These are phyloP conservation scores for Spergularia azorica DNA, from an alignment of 179 eudicot genomes.

Conservation along the genomic window DNA sequence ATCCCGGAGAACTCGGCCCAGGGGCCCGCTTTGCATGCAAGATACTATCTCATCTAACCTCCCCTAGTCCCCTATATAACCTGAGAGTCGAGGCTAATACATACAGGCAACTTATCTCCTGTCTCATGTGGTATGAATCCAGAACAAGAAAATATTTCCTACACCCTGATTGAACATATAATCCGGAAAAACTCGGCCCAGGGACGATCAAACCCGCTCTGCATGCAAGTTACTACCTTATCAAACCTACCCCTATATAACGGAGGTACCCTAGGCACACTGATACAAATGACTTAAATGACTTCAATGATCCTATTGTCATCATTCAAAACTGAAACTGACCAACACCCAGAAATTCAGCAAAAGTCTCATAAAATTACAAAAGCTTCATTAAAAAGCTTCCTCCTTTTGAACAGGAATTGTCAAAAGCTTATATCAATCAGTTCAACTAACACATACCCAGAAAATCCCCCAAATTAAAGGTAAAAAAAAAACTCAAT, in stretches of 20 bases:
- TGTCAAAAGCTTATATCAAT: slow-evolving; percentile 10
- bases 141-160: too few relatives aligned
- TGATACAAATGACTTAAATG: neutral
- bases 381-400: slow-evolving; percentile 8
- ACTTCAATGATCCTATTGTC: slow-evolving; percentile 11
- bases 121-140: too few relatives aligned
- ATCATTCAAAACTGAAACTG: slow-evolving; percentile 22
- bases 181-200: neutral
- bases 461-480: slow-evolving; percentile 14
- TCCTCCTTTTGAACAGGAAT: slow-evolving; percentile 10
- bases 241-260: slow-evolving; percentile 1
- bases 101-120: too few relatives aligned
- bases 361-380: slow-evolving; percentile 25
- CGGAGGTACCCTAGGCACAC: neutral
- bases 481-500: slow-evolving; percentile 15
- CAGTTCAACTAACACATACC: slow-evolving; percentile 17
- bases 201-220: neutral
- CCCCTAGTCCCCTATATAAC: too few relatives aligned
- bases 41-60: too few relatives aligned
- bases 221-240: slow-evolving; percentile 1
- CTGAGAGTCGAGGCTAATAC: neutral
- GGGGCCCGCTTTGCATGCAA: too few relatives aligned
- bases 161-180: neutral
- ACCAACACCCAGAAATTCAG: slow-evolving; percentile 16
- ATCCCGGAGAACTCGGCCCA: too few relatives aligned